Base-by-base conservation (phyloP, 164 flowering plant species). In the Houttuynia cordata region DNA sequence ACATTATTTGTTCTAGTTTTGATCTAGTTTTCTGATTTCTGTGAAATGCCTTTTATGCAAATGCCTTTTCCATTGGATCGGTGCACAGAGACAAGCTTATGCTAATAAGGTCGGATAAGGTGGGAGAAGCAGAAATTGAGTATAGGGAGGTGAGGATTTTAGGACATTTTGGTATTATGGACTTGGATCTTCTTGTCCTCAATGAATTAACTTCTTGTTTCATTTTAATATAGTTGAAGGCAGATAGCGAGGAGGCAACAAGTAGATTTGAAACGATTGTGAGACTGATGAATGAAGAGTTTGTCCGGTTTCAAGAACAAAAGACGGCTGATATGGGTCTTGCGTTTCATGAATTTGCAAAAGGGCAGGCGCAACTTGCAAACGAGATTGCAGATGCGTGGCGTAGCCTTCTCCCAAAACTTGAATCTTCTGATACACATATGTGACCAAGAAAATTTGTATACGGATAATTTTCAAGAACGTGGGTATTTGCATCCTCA, bases 321-420 rank as follows among this genome's bases (percentile, higher is more conserved):
- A 89, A 89, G 69, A 89, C 96, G 23, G 21, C 66, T 37, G 96
- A 92, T 40, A 75, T 89, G 83, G 96, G 96, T 40, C 55, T 83
- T 53, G 96, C 93, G 25, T 89, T 89, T 69, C 98, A 92, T 62
- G 85, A 89, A 72, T 83, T 92, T 71, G 62, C 61, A 0, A 83
- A 81, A 74, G 98, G 98, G 24, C 98, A 92, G 70, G 91, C 95
- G 10, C 83, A 75, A 7, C 75, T 92, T 59, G 91, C 97, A 24
- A 90, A 80, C 60, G 74, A 82, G 51, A 74, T 91, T 24, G 99
- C 97, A 10, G 81, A 83, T 69, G 99, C 86, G 24, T 88, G 99
- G 99, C 73, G 91, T 62, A 78, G 88, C 66, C 87, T 90, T 59
- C 86, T 67, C 5, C 98, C 98, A 10, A 88, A 85, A 72, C 89